Evolutionary conservation across 1,284 basidiomycete genomes (phyloP).

Genomic region (Cryptococcus amylolentus): DNA sequence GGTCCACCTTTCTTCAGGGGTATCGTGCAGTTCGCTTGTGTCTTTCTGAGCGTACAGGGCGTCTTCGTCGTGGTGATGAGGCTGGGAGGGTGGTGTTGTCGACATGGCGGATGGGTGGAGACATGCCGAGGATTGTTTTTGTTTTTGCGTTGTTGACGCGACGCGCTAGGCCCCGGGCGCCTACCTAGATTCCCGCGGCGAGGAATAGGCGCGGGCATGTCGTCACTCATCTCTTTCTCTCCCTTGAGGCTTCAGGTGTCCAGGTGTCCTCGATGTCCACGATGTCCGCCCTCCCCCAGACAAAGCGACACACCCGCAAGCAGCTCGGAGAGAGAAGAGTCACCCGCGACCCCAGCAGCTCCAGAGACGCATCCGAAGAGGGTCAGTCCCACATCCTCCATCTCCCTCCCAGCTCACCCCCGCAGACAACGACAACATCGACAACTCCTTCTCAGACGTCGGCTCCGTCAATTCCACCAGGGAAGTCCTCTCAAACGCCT

Average conservation of each 20-base stretch:
- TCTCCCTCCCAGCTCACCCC: not conserved
- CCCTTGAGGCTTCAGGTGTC: too few relatives aligned
- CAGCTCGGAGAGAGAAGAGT: constrained; percentile 24
- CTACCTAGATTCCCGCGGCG: not conserved
- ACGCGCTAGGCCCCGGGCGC: not conserved
- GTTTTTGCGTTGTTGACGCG: not conserved
- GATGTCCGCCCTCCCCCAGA: constrained; percentile 1
- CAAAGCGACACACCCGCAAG: constrained; percentile 27
- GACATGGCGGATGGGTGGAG: not conserved
- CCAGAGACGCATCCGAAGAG: constrained; percentile 48
- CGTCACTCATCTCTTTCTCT: not conserved
- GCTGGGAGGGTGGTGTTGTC: not conserved
- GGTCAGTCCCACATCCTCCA: constrained; percentile 19
- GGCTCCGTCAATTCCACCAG: constrained; percentile 40
- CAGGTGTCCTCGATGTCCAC: too few relatives aligned
- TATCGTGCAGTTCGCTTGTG: constrained; percentile 14
- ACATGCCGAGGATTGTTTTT: not conserved
- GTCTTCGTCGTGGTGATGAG: not conserved
- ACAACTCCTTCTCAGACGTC: constrained; percentile 41
- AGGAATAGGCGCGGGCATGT: not conserved
- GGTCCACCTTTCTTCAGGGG: constrained; percentile 24
- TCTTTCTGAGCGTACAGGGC: constrained; percentile 13
- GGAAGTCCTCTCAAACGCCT: constrained; percentile 17
- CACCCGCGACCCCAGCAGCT: constrained; percentile 30
- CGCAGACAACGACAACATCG: constrained; percentile 38